A percentile compares a stretch with the other conserved stretches of the same genome.
Evolutionary conservation across 495 filamentous ascomycete genomes (phyloP).

Genomic region (Lasiosphaeris hirsuta): DNA sequence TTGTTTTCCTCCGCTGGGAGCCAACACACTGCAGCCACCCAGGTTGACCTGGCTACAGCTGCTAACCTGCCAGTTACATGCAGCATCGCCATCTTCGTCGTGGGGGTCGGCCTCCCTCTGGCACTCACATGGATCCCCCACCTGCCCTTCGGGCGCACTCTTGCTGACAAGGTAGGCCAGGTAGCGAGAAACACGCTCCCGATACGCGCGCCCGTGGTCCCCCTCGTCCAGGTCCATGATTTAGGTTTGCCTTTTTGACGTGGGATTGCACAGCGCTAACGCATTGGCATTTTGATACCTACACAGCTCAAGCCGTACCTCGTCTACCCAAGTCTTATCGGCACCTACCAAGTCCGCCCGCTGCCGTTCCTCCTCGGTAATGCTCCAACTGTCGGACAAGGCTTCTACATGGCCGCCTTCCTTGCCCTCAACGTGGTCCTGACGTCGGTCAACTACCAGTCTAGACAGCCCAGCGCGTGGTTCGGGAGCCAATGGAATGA

Average conservation of each 20-base stretch:
- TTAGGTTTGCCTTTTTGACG: no score
- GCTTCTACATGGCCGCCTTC: slow-evolving; percentile 33
- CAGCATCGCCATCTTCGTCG: slow-evolving; percentile 20
- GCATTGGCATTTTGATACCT: no score
- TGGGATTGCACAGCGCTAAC: no score
- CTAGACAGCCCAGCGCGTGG: slow-evolving; percentile 26
- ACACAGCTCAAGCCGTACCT: slow-evolving; percentile 33
- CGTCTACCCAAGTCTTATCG: slow-evolving; percentile 34
- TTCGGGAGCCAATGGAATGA: slow-evolving; percentile 24
- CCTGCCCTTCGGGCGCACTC: slow-evolving; percentile 23
- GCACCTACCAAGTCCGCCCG: slow-evolving; percentile 27
- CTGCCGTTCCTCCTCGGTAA: slow-evolving; percentile 30
- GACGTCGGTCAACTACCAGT: slow-evolving; percentile 22
- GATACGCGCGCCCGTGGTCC: no score
- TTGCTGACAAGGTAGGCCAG: slow-evolving; percentile 13
- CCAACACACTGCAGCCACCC: no score
- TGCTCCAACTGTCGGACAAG: slow-evolving; percentile 39
- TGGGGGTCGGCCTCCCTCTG: slow-evolving; percentile 32
- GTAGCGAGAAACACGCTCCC: no score
- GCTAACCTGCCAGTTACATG: no score
- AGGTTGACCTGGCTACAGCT: no score
- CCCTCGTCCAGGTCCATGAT: no score
- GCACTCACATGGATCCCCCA: slow-evolving; percentile 27
- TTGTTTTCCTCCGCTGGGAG: slow-evolving; percentile 5
- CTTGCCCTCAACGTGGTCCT: slow-evolving; percentile 37